These are phyloP conservation scores for Melaleuca quinquenervia DNA, from an alignment of 345 rosid species.

Conservation along the genomic window DNA sequence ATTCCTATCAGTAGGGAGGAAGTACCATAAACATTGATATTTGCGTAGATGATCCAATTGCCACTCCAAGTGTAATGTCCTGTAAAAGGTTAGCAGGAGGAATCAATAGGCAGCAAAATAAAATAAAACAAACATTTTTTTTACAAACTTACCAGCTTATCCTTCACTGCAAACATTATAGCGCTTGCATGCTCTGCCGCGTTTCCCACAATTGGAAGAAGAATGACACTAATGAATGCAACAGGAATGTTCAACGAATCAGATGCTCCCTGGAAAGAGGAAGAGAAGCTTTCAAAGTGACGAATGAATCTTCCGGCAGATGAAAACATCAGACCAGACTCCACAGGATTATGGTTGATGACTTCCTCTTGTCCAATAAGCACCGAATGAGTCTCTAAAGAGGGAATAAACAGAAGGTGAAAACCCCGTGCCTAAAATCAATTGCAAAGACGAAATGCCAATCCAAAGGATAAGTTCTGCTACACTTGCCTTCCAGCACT, in stretches of 20 bases:
- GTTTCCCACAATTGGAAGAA: conserved; percentile 44
- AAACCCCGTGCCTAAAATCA: neutral
- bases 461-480: neutral
- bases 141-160: conserved; percentile 35
- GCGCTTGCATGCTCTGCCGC: conserved; percentile 56
- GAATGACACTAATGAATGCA: conserved; percentile 38
- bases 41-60: conserved; percentile 49
- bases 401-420: neutral
- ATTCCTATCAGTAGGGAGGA: neutral
- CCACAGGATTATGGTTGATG: neutral
- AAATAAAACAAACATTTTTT: neutral
- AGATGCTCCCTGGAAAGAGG: conserved; percentile 30
- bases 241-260: conserved; percentile 26
- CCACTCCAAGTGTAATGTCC: conserved; percentile 43
- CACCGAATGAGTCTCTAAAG: neutral
- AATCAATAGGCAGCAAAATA: neutral
- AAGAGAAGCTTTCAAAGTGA: neutral
- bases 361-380: neutral
- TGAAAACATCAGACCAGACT: neutral
- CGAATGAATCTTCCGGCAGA: neutral
- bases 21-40: conserved; percentile 42
- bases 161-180: conserved; percentile 41
- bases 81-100: neutral
- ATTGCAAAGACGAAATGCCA: neutral
- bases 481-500: neutral